A percentile compares a stretch with the other conserved stretches of the same genome.
phyloP scores from a whole-genome alignment of 2,329 filamentous ascomycete genomes.

The Ophiocordyceps camponoti-leonardi region DNA sequence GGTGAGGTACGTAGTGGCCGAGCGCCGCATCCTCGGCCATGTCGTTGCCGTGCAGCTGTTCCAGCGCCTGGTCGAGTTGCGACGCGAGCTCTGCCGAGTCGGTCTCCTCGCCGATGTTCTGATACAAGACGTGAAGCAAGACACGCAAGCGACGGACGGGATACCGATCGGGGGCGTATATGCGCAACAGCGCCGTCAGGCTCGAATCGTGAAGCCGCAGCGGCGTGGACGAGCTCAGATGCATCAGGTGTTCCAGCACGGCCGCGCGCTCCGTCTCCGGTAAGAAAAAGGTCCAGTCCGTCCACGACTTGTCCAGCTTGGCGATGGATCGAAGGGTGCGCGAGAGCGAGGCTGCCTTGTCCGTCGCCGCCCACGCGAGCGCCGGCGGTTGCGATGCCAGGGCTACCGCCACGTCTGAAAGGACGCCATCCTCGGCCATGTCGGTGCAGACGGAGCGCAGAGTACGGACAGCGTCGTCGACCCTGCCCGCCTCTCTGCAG shows the following conservation, averaged over 20 bases:
- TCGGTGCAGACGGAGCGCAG: slow-evolving; percentile 43
- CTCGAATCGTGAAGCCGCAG: slow-evolving; percentile 26
- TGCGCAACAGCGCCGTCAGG: slow-evolving; percentile 28
- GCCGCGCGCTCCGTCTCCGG: slow-evolving; percentile 34
- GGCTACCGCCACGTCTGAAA: slow-evolving; percentile 32
- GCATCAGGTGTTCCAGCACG: slow-evolving; percentile 42
- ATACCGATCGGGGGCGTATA: slow-evolving; percentile 30
- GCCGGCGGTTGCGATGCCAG: slow-evolving; percentile 32
- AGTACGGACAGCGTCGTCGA: slow-evolving; percentile 39
- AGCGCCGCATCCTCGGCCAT: slow-evolving; percentile 28
- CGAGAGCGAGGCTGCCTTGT: slow-evolving; percentile 34
- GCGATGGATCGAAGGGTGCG: slow-evolving; percentile 42
- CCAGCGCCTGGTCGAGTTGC: slow-evolving; percentile 20
- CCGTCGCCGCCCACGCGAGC: slow-evolving; percentile 33
- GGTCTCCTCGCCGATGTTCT: slow-evolving; percentile 27
- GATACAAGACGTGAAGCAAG: slow-evolving; percentile 28
- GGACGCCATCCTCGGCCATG: slow-evolving; percentile 39
- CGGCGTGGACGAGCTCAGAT: slow-evolving; percentile 23
- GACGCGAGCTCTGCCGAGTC: slow-evolving; percentile 20
- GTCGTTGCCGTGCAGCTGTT: slow-evolving; percentile 16
- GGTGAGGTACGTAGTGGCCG: slow-evolving; percentile 27
- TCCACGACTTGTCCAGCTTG: slow-evolving; percentile 37
- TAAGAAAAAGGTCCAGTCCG: slow-evolving; percentile 38
- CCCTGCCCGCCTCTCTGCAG: slow-evolving; percentile 32
- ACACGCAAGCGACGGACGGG: slow-evolving; percentile 36